Evolutionary conservation across 352 stramenopile species (phyloP).

Genomic region (Aphanomyces astaci): DNA sequence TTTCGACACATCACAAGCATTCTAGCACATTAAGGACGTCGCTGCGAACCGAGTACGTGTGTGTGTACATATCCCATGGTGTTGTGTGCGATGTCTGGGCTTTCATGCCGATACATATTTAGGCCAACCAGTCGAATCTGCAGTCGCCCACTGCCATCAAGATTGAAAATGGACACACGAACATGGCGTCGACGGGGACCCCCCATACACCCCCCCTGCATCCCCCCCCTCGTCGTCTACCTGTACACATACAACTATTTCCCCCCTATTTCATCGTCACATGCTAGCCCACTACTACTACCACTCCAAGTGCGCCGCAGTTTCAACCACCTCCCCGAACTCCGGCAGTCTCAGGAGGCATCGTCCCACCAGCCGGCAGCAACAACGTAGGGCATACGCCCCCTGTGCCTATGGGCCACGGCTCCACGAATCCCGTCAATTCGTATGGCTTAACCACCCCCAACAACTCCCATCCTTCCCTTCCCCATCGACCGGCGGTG

Average conservation of each 20-base stretch:
- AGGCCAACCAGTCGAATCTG: conserved; percentile 18
- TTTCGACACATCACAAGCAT: not conserved
- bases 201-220: not conserved
- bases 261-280: conserved; percentile 13
- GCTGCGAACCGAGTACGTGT: conserved; percentile 41
- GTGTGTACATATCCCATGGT: conserved; percentile 15
- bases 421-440: not conserved
- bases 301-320: conserved; percentile 8
- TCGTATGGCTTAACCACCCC: not conserved
- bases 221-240: not conserved
- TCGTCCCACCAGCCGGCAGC: conserved; percentile 23
- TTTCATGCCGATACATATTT: conserved; percentile 6
- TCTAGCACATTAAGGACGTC: conserved; percentile 62
- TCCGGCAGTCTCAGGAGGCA: too few species aligned
- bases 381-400: conserved; percentile 20
- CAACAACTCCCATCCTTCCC: not conserved
- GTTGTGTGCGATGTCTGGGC: too few species aligned
- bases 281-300: not conserved
- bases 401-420: too few species aligned
- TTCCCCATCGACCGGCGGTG: not conserved
- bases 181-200: not conserved
- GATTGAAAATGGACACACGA: not conserved
- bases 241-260: not conserved
- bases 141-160: conserved; percentile 18
- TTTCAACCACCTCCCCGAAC: conserved; percentile 7